A percentile compares a stretch with the other conserved stretches of the same genome.
Evolutionary conservation across 2,329 filamentous ascomycete genomes (phyloP).

Genomic region (Elsinoe necatrix): DNA sequence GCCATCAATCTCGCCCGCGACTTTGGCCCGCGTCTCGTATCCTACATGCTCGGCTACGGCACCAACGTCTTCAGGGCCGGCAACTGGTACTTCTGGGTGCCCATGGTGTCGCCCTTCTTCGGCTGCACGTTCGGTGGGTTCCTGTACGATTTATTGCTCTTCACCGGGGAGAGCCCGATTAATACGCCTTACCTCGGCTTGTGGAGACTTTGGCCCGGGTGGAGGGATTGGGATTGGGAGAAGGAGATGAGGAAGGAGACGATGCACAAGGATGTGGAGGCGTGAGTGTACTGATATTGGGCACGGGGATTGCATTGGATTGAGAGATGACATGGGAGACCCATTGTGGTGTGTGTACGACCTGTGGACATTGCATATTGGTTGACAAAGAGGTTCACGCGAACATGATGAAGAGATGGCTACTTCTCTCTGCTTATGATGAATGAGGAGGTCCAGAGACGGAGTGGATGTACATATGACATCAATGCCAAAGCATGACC

Average conservation of each 20-base stretch:
- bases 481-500: neutral
- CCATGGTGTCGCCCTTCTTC: slow-evolving; percentile 58
- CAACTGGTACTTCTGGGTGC: slow-evolving; percentile 47
- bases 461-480: neutral
- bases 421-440: neutral
- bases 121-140: slow-evolving; percentile 56
- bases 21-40: slow-evolving; percentile 60
- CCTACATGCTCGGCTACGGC: slow-evolving; percentile 58
- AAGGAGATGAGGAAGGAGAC: neutral
- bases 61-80: slow-evolving; percentile 52
- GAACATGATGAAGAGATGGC: neutral
- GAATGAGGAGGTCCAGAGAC: neutral
- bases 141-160: slow-evolving; percentile 59
- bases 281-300: neutral
- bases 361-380: no score
- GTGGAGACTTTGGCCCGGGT: slow-evolving; percentile 2
- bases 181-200: slow-evolving; percentile 48
- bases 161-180: slow-evolving; percentile 52
- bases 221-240: slow-evolving; percentile 15
- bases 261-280: slow-evolving; percentile 11
- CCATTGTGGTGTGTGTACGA: no score
- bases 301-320: neutral
- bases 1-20: slow-evolving; percentile 61
- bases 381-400: no score
- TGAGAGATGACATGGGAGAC: neutral